Conservation (phyloP, 1,139 yeast species). For the Arxiozyma slooffiae region DNA sequence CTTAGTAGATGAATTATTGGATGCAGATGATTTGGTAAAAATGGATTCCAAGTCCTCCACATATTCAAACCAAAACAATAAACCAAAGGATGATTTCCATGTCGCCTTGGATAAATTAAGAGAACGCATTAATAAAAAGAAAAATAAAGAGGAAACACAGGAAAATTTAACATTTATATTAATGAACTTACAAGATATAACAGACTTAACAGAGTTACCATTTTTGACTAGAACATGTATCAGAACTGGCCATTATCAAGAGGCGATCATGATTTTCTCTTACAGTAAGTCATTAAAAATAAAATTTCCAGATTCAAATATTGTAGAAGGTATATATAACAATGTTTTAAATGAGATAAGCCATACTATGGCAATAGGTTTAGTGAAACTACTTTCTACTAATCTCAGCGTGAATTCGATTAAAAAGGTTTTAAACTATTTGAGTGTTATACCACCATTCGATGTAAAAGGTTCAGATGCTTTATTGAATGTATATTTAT, state of each 20-base stretch:
- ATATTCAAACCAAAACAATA: slow-evolving; percentile 8
- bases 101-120: slow-evolving; percentile 25
- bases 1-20: slow-evolving; percentile 9
- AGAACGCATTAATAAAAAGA: slow-evolving; percentile 14
- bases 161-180: slow-evolving; percentile 37
- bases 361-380: slow-evolving; percentile 51
- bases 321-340: slow-evolving; percentile 46
- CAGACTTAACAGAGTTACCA: slow-evolving; percentile 77
- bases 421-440: slow-evolving; percentile 66
- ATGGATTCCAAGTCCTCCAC: neutral
- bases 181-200: slow-evolving; percentile 57
- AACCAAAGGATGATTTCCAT: slow-evolving; percentile 27
- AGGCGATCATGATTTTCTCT: slow-evolving; percentile 48
- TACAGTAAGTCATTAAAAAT: slow-evolving; percentile 57
- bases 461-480: slow-evolving; percentile 23
- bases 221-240: slow-evolving; percentile 76
- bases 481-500: slow-evolving; percentile 40
- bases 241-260: slow-evolving; percentile 77
- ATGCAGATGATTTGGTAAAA: slow-evolving; percentile 4
- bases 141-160: slow-evolving; percentile 8
- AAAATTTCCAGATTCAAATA: slow-evolving; percentile 53
- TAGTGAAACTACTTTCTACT: slow-evolving; percentile 61
- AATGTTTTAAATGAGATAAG: slow-evolving; percentile 51
- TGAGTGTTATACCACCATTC: slow-evolving; percentile 53
- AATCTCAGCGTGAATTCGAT: slow-evolving; percentile 69